phyloP scores from a whole-genome alignment of 352 stramenopile species.

The Phytophthora tubulina region DNA sequence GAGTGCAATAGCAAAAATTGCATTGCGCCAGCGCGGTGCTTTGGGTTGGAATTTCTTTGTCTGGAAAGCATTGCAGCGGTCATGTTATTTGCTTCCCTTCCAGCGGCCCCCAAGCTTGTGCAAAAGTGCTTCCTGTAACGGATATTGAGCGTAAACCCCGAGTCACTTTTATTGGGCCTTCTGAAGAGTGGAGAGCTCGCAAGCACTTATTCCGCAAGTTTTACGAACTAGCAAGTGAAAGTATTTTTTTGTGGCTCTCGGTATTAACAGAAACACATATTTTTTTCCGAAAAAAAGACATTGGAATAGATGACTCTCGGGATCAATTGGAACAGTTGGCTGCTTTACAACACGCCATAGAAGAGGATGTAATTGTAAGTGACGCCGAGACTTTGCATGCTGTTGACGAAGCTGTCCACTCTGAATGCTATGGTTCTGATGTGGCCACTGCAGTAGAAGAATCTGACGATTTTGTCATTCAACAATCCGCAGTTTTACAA shows the following conservation, averaged over 20 bases:
- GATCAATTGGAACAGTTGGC: neutral
- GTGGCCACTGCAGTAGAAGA: neutral
- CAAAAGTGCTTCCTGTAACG: neutral
- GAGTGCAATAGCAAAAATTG: neutral
- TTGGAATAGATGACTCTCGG: neutral
- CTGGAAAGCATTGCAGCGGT: neutral
- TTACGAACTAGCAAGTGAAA: neutral
- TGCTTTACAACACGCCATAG: neutral
- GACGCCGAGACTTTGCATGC: neutral
- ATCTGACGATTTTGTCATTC: neutral
- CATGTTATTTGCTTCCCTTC: slow-evolving; percentile 9
- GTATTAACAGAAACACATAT: neutral
- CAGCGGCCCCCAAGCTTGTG: neutral
- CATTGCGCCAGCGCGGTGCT: neutral
- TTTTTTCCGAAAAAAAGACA: neutral
- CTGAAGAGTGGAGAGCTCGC: neutral
- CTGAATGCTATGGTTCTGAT: neutral
- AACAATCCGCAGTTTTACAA: slow-evolving; percentile 1
- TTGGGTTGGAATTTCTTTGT: neutral
- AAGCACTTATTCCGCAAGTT: neutral
- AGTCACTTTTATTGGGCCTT: slow-evolving; percentile 5
- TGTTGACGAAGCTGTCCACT: neutral
- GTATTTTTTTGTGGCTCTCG: neutral
- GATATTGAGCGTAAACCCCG: neutral
- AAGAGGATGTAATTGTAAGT: neutral